Conservation (phyloP, 192 early-diverging fungal species). For the Obelidium mucronatum region DNA sequence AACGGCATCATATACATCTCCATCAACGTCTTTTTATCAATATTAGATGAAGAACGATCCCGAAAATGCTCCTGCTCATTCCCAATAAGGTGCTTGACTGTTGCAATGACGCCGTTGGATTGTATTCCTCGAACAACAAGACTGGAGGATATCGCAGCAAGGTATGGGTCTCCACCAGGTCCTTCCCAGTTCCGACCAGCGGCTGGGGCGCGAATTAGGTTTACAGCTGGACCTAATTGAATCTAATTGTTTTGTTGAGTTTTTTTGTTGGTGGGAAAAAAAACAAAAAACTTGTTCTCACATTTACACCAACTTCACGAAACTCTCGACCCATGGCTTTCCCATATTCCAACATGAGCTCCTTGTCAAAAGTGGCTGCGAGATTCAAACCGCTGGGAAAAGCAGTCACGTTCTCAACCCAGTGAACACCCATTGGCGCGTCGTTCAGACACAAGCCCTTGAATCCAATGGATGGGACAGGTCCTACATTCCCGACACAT, state of each 20-base stretch:
- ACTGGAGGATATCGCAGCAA: constrained; percentile 41
- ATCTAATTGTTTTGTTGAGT: not conserved
- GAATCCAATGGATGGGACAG: constrained; percentile 41
- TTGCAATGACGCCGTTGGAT: constrained; percentile 59
- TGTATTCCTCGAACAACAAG: constrained; percentile 52
- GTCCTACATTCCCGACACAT: constrained; percentile 18
- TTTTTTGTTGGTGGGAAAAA: not conserved
- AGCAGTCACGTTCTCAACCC: constrained; percentile 49
- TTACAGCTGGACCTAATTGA: constrained; percentile 56
- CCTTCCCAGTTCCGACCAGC: constrained; percentile 51
- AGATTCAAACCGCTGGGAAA: constrained; percentile 57
- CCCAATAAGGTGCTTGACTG: constrained; percentile 58
- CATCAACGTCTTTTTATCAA: constrained; percentile 66
- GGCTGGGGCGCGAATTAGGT: constrained; percentile 47
- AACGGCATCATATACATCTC: constrained; percentile 71
- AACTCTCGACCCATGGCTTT: constrained; percentile 62
- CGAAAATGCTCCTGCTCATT: constrained; percentile 63
- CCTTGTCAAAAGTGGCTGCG: constrained; percentile 65
- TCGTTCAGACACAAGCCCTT: constrained; percentile 65
- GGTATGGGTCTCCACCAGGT: constrained; percentile 54
- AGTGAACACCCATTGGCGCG: constrained; percentile 56
- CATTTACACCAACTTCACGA: constrained; percentile 58
- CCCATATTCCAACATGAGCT: constrained; percentile 55
- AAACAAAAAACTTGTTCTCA: constrained; percentile 12
- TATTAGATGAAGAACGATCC: constrained; percentile 12